Evolutionary conservation across 1,284 basidiomycete genomes (phyloP), one percentile per base, ranked within the genome.

Genomic region (Fomitopsis palustris): DNA sequence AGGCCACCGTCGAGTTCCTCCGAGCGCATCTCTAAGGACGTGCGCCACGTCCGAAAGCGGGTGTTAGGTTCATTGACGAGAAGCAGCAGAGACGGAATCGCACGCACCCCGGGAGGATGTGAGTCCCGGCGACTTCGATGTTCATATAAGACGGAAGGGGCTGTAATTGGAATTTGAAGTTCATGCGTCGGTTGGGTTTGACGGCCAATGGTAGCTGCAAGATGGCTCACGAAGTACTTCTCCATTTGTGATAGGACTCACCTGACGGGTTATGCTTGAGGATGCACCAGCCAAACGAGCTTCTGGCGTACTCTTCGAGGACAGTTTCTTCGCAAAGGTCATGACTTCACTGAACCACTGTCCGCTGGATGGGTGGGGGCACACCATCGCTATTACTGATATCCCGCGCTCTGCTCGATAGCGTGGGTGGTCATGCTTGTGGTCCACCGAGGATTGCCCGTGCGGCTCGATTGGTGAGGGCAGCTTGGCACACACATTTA

Each of bases 1-100:
- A 75, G 59, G 67, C 69, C 42, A 63, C 67, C 27, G 70, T 78
- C 56, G 68, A 70, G 61, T 77, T 67, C 71, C 65, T 71, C 31
- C 61, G 61, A 53, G 67, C 67, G 58, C 47, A 71, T 47, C 21
- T 70, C 33, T 61, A 29, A 62, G 19, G 43, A 37, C 21, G 47
- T 51, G 7, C 47, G 29, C 6, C 49, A 52, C 49, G 49, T 31
- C 10, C 4, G 33, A 31, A 31, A 52, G 49, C 21, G 19, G 17
- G 8, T 23, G 33, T 17, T 37, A 29, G 16, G 49, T 52, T 52
- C 49, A 17, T 19, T n/a, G 33, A 52, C 4, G n/a, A 21, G 49
- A 29, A 52, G 33, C 1, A 14, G 49, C 19, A 14, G 29, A 37
- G 49, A 35, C 49, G 33, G 49, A 21, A 9, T 52, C 49, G n/a